Base-by-base conservation (phyloP, 768 basidiomycete genomes). In the Xerocomus brunneocitrinus region DNA sequence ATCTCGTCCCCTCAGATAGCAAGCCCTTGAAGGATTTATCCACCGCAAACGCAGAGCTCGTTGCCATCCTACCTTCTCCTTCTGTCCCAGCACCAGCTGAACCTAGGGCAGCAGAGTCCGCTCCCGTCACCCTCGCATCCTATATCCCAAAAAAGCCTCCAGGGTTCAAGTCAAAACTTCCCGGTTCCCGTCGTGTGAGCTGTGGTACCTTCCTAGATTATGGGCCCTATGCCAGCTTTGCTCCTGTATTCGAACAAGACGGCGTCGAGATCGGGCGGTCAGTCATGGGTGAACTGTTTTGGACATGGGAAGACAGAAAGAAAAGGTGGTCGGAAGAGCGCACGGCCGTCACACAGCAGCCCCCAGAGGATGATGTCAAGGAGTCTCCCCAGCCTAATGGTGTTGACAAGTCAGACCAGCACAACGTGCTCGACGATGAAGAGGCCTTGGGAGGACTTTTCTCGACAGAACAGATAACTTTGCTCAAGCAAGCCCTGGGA, bases 171-270 rank as follows among this genome's bases (percentile, higher is more conserved):
- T 69, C 73, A 58, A 71, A 74, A 35, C 67, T 76, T 24, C 77
- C 79, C 1, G 67, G 74, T 0, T 73, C 81, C 14, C 80, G 86
- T 40, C 76, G 75, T 25, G 67, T 90, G 35, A 78, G 81, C 41
- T 76, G 82, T 27, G 88, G 87, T 49, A 68, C 76, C 0, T 91
- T 91, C 64, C 73, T 93, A 7, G 87, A 93, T 67, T 92, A 92
- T 62, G 91, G 90, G 0, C 76, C 77, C 12, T 86, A 76, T 61
- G 71, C 88, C 7, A 85, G 80, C 62, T 92, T 92, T 68, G 89
- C 90, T 0, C 90, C 90, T 1, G 73, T 76, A 9, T 91, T 88
- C 65, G 87, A 89, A 54, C 85, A 89, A 58, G 84, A 88, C 54
- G 84, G 84, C n/a, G 78, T 80, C 46, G 80, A 88, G 61, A 71